Percentiles rank a stretch among this genome's conserved stretches.
These are phyloP conservation scores for Cupressus sempervirens DNA, from an alignment of 75 land plant genomes.

Conservation along the genomic window DNA sequence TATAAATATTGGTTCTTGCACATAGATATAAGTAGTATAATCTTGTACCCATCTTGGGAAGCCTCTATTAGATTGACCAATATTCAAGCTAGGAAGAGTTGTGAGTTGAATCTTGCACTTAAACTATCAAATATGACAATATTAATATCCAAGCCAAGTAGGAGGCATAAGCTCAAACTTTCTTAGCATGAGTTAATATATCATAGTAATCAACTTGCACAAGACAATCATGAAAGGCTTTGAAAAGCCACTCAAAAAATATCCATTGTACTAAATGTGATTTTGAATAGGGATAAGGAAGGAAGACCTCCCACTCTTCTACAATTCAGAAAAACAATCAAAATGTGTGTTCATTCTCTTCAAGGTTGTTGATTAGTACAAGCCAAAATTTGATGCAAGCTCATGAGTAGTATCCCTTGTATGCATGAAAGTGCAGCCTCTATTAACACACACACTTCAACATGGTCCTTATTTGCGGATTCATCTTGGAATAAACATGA, in stretches of 20 bases:
- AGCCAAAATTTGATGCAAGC: constrained; percentile 87
- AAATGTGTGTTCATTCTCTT: constrained; percentile 74
- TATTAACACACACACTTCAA: too few relatives aligned
- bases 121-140: not conserved
- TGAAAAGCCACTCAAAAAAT: constrained; percentile 80
- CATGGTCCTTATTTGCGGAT: too few relatives aligned
- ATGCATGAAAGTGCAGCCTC: too few relatives aligned
- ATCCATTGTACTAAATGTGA: constrained; percentile 82
- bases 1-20: not conserved
- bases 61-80: not conserved
- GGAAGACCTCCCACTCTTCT: constrained; percentile 73
- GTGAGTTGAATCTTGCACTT: not conserved
- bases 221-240: constrained; percentile 88
- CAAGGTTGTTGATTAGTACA: constrained; percentile 78
- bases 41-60: not conserved
- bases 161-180: constrained; percentile 74
- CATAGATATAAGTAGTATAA: not conserved
- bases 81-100: not conserved
- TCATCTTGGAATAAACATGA: too few relatives aligned
- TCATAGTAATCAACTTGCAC: constrained; percentile 53
- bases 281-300: constrained; percentile 78
- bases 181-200: constrained; percentile 57
- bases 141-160: constrained; percentile 79
- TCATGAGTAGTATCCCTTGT: constrained; percentile 73
- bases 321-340: constrained; percentile 66